Percentiles rank a stretch among this genome's conserved stretches.
Evolutionary conservation across 1,284 basidiomycete species (phyloP).

Genomic region (Cutaneotrichosporon dermatis): DNA sequence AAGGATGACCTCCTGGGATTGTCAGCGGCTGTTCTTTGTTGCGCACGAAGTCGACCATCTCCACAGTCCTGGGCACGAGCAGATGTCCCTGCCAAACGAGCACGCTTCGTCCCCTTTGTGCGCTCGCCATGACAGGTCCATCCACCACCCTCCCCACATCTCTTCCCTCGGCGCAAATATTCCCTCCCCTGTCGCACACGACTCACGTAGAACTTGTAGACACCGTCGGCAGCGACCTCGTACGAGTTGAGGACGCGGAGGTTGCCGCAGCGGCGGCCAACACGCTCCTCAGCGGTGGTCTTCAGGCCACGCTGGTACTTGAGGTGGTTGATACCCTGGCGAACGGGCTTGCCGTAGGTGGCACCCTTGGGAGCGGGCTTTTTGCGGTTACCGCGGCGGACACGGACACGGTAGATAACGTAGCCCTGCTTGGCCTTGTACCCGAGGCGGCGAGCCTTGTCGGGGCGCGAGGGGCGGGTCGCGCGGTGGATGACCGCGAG

Average conservation of each 20-base stretch:
- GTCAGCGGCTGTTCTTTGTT: neutral
- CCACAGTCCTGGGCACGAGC: no score
- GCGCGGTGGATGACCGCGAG: slow-evolving; percentile 97
- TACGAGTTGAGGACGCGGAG: slow-evolving; percentile 96
- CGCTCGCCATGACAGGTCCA: no score
- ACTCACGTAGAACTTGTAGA: slow-evolving; percentile 86
- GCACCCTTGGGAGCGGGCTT: slow-evolving; percentile 98
- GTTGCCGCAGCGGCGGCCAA: slow-evolving; percentile 93
- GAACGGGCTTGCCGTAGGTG: slow-evolving; percentile 98
- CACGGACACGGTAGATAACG: slow-evolving; percentile 95
- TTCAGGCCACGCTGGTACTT: slow-evolving; percentile 94
- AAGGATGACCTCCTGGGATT: slow-evolving; percentile 65
- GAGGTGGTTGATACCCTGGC: slow-evolving; percentile 99
- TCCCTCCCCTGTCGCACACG: neutral
- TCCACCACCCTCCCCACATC: neutral
- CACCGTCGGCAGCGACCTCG: slow-evolving; percentile 99
- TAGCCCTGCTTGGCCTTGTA: slow-evolving; percentile 99
- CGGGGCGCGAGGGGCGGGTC: slow-evolving; percentile 93
- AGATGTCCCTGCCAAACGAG: no score
- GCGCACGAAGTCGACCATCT: no score
- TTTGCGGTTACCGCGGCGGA: slow-evolving; percentile 98
- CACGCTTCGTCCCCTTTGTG: no score
- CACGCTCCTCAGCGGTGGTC: slow-evolving; percentile 95
- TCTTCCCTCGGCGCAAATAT: neutral
- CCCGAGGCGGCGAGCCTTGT: slow-evolving; percentile 97